Conservation (phyloP, 2,329 filamentous ascomycete species). For the Aspergillus ruber region DNA sequence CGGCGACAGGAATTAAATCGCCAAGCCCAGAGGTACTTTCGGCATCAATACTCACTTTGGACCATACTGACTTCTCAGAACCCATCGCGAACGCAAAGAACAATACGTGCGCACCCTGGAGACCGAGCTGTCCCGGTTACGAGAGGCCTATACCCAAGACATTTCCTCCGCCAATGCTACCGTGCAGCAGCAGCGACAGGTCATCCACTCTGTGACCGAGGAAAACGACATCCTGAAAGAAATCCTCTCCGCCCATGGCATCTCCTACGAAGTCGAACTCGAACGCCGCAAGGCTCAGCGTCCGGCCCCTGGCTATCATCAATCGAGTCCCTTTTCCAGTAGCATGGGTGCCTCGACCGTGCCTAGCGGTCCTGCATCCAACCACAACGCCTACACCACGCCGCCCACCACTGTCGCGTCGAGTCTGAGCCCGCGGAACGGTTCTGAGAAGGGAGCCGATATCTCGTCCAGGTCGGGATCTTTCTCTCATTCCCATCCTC, state of each 20-base stretch:
- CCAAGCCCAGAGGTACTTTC: constrained; percentile 77
- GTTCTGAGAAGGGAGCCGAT: constrained; percentile 21
- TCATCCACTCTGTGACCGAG: constrained; percentile 63
- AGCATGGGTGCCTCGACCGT: constrained; percentile 32
- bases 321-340: constrained; percentile 37
- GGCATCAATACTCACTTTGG: neutral
- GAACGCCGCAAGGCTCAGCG: constrained; percentile 32
- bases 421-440: constrained; percentile 24
- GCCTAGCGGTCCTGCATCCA: constrained; percentile 14
- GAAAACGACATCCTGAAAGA: constrained; percentile 74
- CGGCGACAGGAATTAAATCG: constrained; percentile 89
- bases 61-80: constrained; percentile 50
- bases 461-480: constrained; percentile 10
- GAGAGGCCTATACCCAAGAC: constrained; percentile 66
- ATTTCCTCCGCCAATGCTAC: constrained; percentile 48
- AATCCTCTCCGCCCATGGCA: constrained; percentile 53
- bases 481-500: neutral
- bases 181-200: constrained; percentile 62
- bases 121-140: constrained; percentile 80
- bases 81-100: constrained; percentile 94
- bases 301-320: constrained; percentile 19
- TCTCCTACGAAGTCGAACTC: constrained; percentile 48
- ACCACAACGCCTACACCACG: constrained; percentile 22
- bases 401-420: constrained; percentile 29
- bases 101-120: constrained; percentile 92